phyloP scores from a whole-genome alignment of 2,329 filamentous ascomycete species.

The Stemphylium lycopersici region DNA sequence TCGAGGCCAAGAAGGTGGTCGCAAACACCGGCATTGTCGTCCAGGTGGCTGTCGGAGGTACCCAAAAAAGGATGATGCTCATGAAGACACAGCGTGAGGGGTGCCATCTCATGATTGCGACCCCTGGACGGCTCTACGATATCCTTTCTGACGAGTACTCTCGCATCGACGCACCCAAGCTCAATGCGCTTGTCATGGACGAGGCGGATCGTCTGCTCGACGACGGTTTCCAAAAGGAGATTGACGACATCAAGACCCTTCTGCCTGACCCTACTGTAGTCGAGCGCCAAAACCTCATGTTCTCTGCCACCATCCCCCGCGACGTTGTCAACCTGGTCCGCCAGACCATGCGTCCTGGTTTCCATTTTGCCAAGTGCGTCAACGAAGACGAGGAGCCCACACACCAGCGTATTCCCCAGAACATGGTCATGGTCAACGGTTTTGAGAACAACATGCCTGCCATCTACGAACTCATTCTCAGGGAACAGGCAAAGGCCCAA shows the following conservation, averaged over 20 bases:
- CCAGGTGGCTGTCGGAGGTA: constrained; percentile 88
- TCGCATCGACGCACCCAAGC: constrained; percentile 67
- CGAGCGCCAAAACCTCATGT: constrained; percentile 88
- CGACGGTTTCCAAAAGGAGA: constrained; percentile 59
- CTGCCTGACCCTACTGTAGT: constrained; percentile 69
- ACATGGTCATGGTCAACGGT: constrained; percentile 68
- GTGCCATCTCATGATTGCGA: constrained; percentile 89
- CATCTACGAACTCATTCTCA: constrained; percentile 75
- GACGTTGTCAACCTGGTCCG: constrained; percentile 82
- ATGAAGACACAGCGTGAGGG: constrained; percentile 71
- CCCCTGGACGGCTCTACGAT: constrained; percentile 86
- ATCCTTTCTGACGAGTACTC: constrained; percentile 70
- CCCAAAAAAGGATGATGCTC: constrained; percentile 74
- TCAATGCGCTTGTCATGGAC: constrained; percentile 67
- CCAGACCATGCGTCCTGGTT: constrained; percentile 77
- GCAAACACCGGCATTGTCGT: constrained; percentile 70
- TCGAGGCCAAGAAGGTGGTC: constrained; percentile 74
- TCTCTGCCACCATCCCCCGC: constrained; percentile 88
- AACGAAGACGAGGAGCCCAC: constrained; percentile 80
- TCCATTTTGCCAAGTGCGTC: constrained; percentile 92
- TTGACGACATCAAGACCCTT: constrained; percentile 54
- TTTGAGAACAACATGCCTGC: constrained; percentile 79
- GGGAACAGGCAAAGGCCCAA: constrained; percentile 58
- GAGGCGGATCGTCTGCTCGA: constrained; percentile 73
- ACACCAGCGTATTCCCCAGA: constrained; percentile 83